phyloP scores from a whole-genome alignment of 164 flowering plant species.

The Pachysandra terminalis region DNA sequence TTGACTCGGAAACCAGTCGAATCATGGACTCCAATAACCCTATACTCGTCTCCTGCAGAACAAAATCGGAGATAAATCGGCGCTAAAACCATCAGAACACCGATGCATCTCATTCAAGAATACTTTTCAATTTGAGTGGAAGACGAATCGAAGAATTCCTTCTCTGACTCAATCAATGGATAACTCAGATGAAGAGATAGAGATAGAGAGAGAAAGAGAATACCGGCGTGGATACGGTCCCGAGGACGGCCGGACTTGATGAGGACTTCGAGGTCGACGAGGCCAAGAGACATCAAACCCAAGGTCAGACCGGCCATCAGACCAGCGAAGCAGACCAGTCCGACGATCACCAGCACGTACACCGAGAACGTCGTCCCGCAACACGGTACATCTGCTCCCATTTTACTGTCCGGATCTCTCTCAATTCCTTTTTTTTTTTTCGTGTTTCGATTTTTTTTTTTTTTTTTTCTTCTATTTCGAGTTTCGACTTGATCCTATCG shows the following conservation, averaged over 20 bases:
- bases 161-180: no score
- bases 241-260: constrained; percentile 80
- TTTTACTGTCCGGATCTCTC: constrained; percentile 5
- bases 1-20: neutral
- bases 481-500: no score
- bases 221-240: constrained; percentile 78
- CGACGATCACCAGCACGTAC: constrained; percentile 40
- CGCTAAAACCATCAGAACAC: no score
- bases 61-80: no score
- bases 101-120: no score
- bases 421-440: no score
- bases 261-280: constrained; percentile 92
- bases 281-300: constrained; percentile 95
- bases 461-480: no score
- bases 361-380: constrained; percentile 54
- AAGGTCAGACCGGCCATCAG: constrained; percentile 93
- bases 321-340: constrained; percentile 81
- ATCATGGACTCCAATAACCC: no score
- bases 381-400: constrained; percentile 54
- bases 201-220: constrained; percentile 13
- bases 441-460: no score
- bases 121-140: no score
- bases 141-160: no score
- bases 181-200: neutral
- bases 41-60: no score